A percentile compares a stretch with the other conserved stretches of the same genome.
Conservation (phyloP, 2,329 filamentous ascomycete species). For the Colletotrichum ledebouriae region DNA sequence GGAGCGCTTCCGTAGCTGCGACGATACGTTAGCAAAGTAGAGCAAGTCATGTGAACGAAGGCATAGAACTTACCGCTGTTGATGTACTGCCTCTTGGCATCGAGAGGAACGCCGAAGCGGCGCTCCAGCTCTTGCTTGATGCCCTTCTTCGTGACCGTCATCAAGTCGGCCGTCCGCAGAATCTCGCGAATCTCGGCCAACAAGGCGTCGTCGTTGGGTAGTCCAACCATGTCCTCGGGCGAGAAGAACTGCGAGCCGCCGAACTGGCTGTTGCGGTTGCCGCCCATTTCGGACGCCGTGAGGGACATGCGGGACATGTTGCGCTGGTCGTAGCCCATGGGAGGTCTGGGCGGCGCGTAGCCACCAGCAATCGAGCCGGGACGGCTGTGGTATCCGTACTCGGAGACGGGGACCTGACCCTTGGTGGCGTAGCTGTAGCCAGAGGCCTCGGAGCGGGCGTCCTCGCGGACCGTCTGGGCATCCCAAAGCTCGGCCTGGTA, state of each 20-base stretch:
- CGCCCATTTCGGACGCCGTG: constrained; percentile 76
- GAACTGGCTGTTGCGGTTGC: constrained; percentile 72
- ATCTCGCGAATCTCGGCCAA: constrained; percentile 96
- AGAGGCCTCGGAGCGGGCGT: constrained; percentile 88
- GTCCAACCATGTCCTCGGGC: constrained; percentile 76
- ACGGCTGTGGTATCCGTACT: constrained; percentile 78
- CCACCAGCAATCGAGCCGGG: constrained; percentile 64
- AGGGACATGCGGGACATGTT: constrained; percentile 81
- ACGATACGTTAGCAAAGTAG: constrained; percentile 42
- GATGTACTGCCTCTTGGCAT: constrained; percentile 92
- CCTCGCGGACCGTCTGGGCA: constrained; percentile 84
- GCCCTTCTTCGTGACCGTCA: constrained; percentile 99
- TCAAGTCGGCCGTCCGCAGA: constrained; percentile 89
- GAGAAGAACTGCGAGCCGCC: constrained; percentile 71
- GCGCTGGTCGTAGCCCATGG: constrained; percentile 62
- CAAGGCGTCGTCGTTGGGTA: constrained; percentile 91
- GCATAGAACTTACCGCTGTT: constrained; percentile 79
- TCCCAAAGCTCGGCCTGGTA: constrained; percentile 99
- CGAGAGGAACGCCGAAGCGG: constrained; percentile 87
- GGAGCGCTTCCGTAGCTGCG: constrained; percentile 80
- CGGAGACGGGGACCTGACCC: constrained; percentile 69
- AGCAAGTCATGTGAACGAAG: constrained; percentile 16
- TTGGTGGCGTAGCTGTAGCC: constrained; percentile 96
- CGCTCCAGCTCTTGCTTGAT: constrained; percentile 94
- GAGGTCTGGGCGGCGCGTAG: constrained; percentile 59